Percentiles rank a stretch among this genome's conserved stretches.
phyloP scores from a whole-genome alignment of 2,329 filamentous ascomycete species.

The Aspergillus jensenii region DNA sequence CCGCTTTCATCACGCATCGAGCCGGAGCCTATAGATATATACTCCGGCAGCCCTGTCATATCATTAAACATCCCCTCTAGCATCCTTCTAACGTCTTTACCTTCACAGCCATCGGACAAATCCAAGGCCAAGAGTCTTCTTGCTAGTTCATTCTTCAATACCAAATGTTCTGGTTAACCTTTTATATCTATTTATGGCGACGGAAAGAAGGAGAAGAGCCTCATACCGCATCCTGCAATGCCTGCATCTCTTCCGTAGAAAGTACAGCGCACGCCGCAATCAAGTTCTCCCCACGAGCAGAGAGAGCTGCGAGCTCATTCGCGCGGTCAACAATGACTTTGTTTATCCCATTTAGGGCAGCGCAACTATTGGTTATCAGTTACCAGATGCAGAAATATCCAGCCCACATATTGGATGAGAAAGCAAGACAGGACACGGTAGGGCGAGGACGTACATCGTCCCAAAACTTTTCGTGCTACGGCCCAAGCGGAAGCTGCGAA shows the following conservation, averaged over 20 bases:
- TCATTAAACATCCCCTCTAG: conserved; percentile 12
- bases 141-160: conserved; percentile 17
- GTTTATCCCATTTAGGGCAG: conserved; percentile 81
- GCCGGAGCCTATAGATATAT: not conserved
- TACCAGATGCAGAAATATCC: not conserved
- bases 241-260: conserved; percentile 61
- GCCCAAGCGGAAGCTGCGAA: conserved; percentile 55
- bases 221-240: conserved; percentile 65
- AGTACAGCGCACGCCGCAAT: conserved; percentile 69
- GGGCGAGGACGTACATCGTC: conserved; percentile 50
- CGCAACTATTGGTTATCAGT: conserved; percentile 56
- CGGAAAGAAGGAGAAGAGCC: not conserved
- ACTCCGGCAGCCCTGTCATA: not conserved
- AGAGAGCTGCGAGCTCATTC: conserved; percentile 67
- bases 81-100: not conserved
- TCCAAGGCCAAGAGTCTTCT: conserved; percentile 18
- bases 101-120: conserved; percentile 7
- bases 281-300: conserved; percentile 73
- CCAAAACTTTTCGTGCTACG: conserved; percentile 81
- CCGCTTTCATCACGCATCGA: not conserved
- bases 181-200: not conserved
- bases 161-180: not conserved
- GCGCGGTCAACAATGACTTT: conserved; percentile 70
- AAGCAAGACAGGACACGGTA: not conserved
- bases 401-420: not conserved